Evolutionary conservation across 805 yeast genomes (phyloP).

Genomic region (Wickerhamomyces chaumierensis): DNA sequence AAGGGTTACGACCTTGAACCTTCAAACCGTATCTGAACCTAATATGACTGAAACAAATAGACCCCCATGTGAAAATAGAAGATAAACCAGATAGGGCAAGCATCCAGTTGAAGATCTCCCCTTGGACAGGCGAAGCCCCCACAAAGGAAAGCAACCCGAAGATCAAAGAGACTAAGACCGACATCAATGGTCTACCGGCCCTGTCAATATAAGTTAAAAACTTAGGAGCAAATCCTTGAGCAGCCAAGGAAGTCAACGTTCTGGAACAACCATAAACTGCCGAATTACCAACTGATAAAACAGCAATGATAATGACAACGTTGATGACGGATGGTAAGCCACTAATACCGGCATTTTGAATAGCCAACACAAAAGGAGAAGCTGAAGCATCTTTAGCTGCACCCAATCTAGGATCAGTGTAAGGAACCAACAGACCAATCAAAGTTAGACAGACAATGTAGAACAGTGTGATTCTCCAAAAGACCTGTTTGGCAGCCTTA

Average conservation of each 20-base stretch:
- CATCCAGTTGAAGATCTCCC: conserved; percentile 58
- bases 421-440: conserved; percentile 50
- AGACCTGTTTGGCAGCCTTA: conserved; percentile 36
- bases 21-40: conserved; percentile 47
- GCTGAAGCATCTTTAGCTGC: conserved; percentile 50
- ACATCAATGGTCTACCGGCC: conserved; percentile 42
- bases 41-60: conserved; percentile 54
- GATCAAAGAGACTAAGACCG: conserved; percentile 27
- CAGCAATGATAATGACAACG: conserved; percentile 49
- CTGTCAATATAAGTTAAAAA: conserved; percentile 35
- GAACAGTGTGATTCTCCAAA: conserved; percentile 51
- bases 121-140: conserved; percentile 43
- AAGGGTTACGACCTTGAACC: conserved; percentile 49
- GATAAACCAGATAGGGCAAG: conserved; percentile 63
- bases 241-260: conserved; percentile 39
- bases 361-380: conserved; percentile 58
- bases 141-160: conserved; percentile 52
- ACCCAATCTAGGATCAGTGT: conserved; percentile 40
- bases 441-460: conserved; percentile 46
- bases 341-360: conserved; percentile 44
- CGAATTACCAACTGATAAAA: conserved; percentile 36
- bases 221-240: conserved; percentile 39
- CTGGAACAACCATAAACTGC: conserved; percentile 45
- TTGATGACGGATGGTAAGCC: conserved; percentile 51
- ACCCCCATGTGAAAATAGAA: conserved; percentile 66